These are phyloP conservation scores for Talaromyces sp. DNA, from an alignment of 2,329 filamentous ascomycete species.

Conservation along the genomic window DNA sequence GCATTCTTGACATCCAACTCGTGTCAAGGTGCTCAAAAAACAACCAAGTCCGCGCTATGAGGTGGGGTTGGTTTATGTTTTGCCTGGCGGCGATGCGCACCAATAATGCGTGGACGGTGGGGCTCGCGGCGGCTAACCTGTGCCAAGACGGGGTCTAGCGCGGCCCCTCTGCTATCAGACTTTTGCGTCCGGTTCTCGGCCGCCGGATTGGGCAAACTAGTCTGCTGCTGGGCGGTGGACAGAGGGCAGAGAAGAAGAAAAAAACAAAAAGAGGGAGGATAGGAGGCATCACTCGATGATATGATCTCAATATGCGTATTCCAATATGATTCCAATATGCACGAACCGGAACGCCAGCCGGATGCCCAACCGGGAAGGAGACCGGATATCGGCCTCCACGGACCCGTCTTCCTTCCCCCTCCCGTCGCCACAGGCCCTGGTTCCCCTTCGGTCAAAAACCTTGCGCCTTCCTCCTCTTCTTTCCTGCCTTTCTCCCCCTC, in stretches of 20 bases:
- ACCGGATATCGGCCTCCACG: background rate
- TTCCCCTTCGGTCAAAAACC: background rate
- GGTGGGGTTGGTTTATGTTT: constrained; percentile 15
- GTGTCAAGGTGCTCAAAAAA: background rate
- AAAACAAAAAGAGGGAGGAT: background rate
- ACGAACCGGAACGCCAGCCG: background rate
- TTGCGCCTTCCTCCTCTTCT: background rate
- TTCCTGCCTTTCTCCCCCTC: background rate
- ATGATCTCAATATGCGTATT: background rate
- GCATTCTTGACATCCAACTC: background rate
- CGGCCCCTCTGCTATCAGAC: constrained; percentile 4
- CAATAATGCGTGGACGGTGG: background rate
- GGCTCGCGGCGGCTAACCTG: background rate
- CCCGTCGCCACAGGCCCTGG: background rate
- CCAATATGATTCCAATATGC: too few species aligned
- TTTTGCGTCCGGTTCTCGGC: background rate
- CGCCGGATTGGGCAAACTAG: background rate
- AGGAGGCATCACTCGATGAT: background rate
- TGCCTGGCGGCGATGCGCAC: background rate
- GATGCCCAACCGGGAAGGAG: background rate
- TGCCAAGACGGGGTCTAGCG: constrained; percentile 6
- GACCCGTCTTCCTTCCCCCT: background rate
- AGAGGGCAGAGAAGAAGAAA: background rate
- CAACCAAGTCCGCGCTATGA: background rate
- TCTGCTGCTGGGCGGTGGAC: too few species aligned